A percentile compares a stretch with the other conserved stretches of the same genome.
Conservation (phyloP, 768 basidiomycete species). For the Melanogaster broomeanus region DNA sequence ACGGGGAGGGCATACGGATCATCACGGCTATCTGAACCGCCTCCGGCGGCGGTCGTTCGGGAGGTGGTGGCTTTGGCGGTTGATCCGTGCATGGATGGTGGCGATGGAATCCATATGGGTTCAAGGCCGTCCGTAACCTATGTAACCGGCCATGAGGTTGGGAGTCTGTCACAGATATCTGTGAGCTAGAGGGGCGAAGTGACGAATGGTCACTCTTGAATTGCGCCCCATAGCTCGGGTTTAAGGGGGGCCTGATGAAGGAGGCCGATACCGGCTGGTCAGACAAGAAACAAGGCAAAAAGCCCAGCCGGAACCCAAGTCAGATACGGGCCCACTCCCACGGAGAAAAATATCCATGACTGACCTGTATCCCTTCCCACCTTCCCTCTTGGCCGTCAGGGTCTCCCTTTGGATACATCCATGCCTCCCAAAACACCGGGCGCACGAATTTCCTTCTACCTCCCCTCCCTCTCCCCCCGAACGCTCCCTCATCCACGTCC, state of each 20-base stretch:
- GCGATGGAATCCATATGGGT: conserved; percentile 4
- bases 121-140: conserved; percentile 2
- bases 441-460: conserved; percentile 16
- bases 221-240: background rate
- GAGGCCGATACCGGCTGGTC: conserved; percentile 24
- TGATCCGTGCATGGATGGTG: conserved; percentile 1
- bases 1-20: conserved; percentile 46
- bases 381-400: background rate
- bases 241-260: conserved; percentile 18
- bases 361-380: conserved; percentile 26
- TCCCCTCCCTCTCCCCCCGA: conserved; percentile 9
- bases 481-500: conserved; percentile 9
- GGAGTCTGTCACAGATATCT: background rate
- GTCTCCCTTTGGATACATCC: conserved; percentile 10
- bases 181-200: background rate
- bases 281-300: too few species aligned
- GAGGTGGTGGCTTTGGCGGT: conserved; percentile 12
- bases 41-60: conserved; percentile 15
- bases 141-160: background rate
- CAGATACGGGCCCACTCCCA: too few species aligned
- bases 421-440: conserved; percentile 20
- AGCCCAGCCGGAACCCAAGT: too few species aligned
- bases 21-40: conserved; percentile 44
- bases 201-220: background rate
- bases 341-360: background rate